These are phyloP conservation scores for Protomyces inundatus DNA, from an alignment of 1,139 yeast genomes.

Conservation along the genomic window DNA sequence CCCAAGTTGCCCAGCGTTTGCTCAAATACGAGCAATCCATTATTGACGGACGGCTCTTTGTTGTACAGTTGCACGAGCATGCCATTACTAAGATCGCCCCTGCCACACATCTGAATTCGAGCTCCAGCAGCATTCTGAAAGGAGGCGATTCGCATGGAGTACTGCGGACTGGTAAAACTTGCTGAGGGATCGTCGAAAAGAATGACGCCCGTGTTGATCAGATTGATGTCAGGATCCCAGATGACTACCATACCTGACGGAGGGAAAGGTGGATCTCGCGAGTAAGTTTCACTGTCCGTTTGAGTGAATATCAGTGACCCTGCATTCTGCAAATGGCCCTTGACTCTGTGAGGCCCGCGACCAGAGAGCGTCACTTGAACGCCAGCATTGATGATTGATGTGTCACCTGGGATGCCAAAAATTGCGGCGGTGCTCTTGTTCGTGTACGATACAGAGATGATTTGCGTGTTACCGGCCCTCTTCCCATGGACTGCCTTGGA, in stretches of 20 bases:
- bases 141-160: constrained; percentile 1
- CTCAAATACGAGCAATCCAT: constrained; percentile 12
- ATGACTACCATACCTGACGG: neutral
- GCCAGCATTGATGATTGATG: neutral
- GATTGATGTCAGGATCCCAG: constrained; percentile 1
- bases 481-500: neutral
- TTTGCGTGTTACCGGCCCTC: neutral
- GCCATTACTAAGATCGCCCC: constrained; percentile 21
- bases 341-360: neutral
- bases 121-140: constrained; percentile 8
- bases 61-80: neutral
- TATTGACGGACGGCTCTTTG: constrained; percentile 1
- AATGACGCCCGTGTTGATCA: constrained; percentile 1
- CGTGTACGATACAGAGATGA: neutral
- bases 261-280: too few species aligned
- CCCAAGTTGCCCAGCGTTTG: constrained; percentile 9
- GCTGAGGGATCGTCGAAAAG: neutral
- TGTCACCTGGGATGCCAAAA: neutral
- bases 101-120: constrained; percentile 7
- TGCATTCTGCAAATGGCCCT: constrained; percentile 6
- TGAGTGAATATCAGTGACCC: constrained; percentile 6
- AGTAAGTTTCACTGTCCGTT: neutral
- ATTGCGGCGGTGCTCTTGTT: neutral
- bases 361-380: constrained; percentile 9
- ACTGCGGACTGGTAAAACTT: neutral